Base-by-base conservation (phyloP, 1,284 basidiomycete genomes). In the Microbotryum intermedium region DNA sequence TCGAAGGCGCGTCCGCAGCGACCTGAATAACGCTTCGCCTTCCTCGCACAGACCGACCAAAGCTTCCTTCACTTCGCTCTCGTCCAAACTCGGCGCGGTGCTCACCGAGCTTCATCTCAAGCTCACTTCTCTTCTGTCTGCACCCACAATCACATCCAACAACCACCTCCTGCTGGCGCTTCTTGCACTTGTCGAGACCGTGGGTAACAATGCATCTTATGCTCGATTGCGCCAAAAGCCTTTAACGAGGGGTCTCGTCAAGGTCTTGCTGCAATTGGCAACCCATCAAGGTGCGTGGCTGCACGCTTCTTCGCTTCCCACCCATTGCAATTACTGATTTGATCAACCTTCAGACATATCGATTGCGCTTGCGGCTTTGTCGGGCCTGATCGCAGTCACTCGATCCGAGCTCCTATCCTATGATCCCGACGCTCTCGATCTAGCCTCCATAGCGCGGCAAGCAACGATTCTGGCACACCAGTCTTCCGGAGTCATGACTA, bases 1-100 rank as follows among this genome's bases (percentile, higher is more conserved):
- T 26, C 5, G 10, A 13, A 3, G 6, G n/a, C 20, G 8, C 6
- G 28, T 10, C 13, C 26, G 10, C 23, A 1, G 6, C 2, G 8
- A 6, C 1, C 39, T 58, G 18, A 55, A 16, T 2, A 4, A 16
- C n/a, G 11, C 7, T n/a, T 25, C 4, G 34, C 11, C 23, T 2
- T 3, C 16, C 21, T 5, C 2, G 18, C 7, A 8, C 49, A 67
- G 65, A 2, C 54, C 61, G 13, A 34, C 57, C 7, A 64, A 58
- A n/a, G 59, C 63, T 0, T 61, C 61, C n/a, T 66, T 62, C 58
- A 66, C 66, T 4, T 70, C 68, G 3, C 65, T 69, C 10, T 67
- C 68, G 13, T 52, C 57, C 20, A 53, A 49, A 21, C 42, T 68
- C 13, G 68, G 67, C 23, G 66, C 65, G 21, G 59, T 58, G 4